Conservation (phyloP, 306 rosid genomes). For the Potentilla sterilis region DNA sequence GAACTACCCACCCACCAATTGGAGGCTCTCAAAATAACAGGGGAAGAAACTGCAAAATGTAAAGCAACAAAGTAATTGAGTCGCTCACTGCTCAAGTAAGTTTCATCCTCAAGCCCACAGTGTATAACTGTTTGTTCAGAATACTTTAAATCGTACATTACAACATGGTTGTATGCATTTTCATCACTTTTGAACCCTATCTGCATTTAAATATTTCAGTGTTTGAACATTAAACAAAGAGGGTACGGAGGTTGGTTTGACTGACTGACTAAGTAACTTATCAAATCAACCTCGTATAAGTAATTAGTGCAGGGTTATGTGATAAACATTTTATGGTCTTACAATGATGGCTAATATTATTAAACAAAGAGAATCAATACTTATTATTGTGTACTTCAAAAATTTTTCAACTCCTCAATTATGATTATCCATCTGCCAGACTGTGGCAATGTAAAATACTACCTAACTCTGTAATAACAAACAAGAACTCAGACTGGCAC, state of each 20-base stretch:
- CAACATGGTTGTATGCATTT: neutral
- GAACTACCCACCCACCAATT: conserved; percentile 62
- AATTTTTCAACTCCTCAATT: too few relatives aligned
- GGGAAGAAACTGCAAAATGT: conserved; percentile 76
- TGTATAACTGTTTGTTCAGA: neutral
- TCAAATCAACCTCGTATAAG: neutral
- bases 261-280: neutral
- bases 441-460: too few relatives aligned
- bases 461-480: too few relatives aligned
- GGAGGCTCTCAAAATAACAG: conserved; percentile 79
- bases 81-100: conserved; percentile 85
- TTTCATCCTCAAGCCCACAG: neutral
- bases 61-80: conserved; percentile 88
- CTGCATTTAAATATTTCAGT: neutral
- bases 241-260: neutral
- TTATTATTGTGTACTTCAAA: too few relatives aligned
- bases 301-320: neutral
- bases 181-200: neutral
- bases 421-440: too few relatives aligned
- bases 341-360: neutral
- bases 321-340: neutral
- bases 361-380: too few relatives aligned
- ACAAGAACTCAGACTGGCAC: too few relatives aligned
- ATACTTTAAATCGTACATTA: neutral
- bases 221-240: neutral